Base-by-base conservation (phyloP, 2,329 filamentous ascomycete species). In the Neonectria magnoliae region DNA sequence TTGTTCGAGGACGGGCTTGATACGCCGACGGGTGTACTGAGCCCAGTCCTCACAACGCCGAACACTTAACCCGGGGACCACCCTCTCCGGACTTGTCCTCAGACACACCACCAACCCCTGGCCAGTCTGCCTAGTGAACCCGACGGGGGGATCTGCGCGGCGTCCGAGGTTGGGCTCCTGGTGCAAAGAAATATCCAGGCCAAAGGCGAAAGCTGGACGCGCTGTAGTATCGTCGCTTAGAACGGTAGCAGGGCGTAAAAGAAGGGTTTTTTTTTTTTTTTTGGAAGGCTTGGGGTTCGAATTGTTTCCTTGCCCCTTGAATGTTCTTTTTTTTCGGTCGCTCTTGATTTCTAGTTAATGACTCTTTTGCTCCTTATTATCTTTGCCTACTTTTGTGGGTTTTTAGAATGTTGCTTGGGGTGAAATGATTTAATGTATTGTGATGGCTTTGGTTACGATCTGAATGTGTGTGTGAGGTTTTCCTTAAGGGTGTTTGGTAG, bases 151-250 rank as follows among this genome's bases (percentile, higher is more conserved):
- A 42, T 27, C 22, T 60, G 22, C 56, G 44, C 18, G 18, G 53
- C 52, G 36, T 57, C 65, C 71, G 72, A 74, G 73, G 70, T 45
- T 61, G 69, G 54, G 56, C 22, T 51, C 31, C 22, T 25, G 55
- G 66, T 54, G 72, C 72, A 75, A 75, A 76, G n/a, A 72, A 76
- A 65, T 73, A 71, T 63, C 68, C 59, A 57, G 29, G 29, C 29
- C 29, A 29, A 29, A 70, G 14, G 71, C 70, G 75, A 76, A 76
- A 74, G 68, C 60, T 52, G 66, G 61, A 55, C 64, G 64, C 60
- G 60, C 71, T 69, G 66, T 60, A 72, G 71, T 65, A 70, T 54
- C 50, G 59, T 51, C 68, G 60, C 70, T 66, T 45, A 73, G 68
- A 70, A 62, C 52, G 50, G 56, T 69, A 66, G 65, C 65, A 67